These are phyloP conservation scores for Neostapfia colusana DNA, from an alignment of 176 grass and related monocot species.

Conservation along the genomic window DNA sequence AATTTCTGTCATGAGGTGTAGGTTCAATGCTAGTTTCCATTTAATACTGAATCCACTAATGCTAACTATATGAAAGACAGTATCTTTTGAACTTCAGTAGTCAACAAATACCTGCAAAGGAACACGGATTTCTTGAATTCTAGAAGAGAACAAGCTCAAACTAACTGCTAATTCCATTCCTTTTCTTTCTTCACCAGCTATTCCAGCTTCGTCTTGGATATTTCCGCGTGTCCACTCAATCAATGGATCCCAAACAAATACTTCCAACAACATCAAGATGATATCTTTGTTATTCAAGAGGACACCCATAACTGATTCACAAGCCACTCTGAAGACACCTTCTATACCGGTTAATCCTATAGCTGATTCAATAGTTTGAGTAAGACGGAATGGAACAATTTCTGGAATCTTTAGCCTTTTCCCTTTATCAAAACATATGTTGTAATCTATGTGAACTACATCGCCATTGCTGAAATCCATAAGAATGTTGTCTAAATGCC, in stretches of 20 bases:
- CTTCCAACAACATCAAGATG: slow-evolving; percentile 95
- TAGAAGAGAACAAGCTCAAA: slow-evolving; percentile 94
- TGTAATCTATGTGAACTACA: slow-evolving; percentile 97
- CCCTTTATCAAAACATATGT: slow-evolving; percentile 98
- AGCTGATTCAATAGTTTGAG: slow-evolving; percentile 91
- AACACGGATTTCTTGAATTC: slow-evolving; percentile 94
- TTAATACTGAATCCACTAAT: neutral
- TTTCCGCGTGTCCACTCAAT: slow-evolving; percentile 92
- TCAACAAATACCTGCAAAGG: slow-evolving; percentile 77
- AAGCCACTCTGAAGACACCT: slow-evolving; percentile 82
- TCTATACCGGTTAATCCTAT: slow-evolving; percentile 86
- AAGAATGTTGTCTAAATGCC: slow-evolving; percentile 97
- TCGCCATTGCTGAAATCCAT: slow-evolving; percentile 93
- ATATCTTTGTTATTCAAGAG: slow-evolving; percentile 91
- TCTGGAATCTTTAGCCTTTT: slow-evolving; percentile 96
- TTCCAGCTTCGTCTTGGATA: slow-evolving; percentile 86
- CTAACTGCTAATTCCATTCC: slow-evolving; percentile 99
- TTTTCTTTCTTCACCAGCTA: slow-evolving; percentile 97
- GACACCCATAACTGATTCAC: slow-evolving; percentile 76
- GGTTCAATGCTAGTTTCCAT: slow-evolving; percentile 1
- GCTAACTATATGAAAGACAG: slow-evolving; percentile 7
- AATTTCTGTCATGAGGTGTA: neutral
- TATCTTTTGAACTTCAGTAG: slow-evolving; percentile 26
- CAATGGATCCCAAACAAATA: slow-evolving; percentile 96
- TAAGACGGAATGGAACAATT: slow-evolving; percentile 96